Conservation (phyloP, 169 alveolate species). For the Eimeria tenella region DNA sequence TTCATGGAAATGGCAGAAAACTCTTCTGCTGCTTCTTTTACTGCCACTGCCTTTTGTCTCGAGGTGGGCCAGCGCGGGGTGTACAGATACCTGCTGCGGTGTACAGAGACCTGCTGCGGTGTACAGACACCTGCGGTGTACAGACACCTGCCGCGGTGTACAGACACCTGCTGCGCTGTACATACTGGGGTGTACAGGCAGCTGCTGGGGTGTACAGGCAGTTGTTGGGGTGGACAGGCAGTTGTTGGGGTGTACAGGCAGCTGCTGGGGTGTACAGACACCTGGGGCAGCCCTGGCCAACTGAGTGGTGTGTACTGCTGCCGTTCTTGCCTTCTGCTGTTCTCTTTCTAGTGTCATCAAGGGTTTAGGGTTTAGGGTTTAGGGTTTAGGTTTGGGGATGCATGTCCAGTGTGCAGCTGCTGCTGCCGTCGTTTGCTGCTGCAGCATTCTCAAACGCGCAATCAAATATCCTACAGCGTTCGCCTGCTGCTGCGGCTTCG, state of each 20-base stretch:
- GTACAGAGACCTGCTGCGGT: too few relatives aligned
- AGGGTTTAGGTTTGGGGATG: neutral
- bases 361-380: neutral
- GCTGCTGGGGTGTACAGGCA: too few relatives aligned
- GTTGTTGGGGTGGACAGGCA: too few relatives aligned
- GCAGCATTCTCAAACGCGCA: constrained; percentile 79
- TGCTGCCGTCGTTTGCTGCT: neutral
- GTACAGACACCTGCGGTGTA: neutral
- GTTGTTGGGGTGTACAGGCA: too few relatives aligned
- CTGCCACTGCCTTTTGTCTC: constrained; percentile 75
- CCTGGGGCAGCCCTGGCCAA: too few relatives aligned
- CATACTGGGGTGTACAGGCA: too few relatives aligned
- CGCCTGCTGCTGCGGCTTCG: constrained; percentile 78
- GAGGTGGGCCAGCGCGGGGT: neutral
- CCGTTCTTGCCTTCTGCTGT: neutral
- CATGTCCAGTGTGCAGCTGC: neutral
- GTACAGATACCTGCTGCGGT: neutral
- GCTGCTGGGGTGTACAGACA: too few relatives aligned
- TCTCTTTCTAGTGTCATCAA: neutral
- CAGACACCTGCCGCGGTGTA: too few relatives aligned
- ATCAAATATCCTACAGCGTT: constrained; percentile 75
- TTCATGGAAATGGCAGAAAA: constrained; percentile 80
- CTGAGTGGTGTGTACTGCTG: neutral
- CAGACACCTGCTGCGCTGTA: too few relatives aligned
- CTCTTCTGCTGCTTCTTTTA: constrained; percentile 19